phyloP scores from a whole-genome alignment of 208 protist genomes.

The Naegleria lovaniensis region DNA sequence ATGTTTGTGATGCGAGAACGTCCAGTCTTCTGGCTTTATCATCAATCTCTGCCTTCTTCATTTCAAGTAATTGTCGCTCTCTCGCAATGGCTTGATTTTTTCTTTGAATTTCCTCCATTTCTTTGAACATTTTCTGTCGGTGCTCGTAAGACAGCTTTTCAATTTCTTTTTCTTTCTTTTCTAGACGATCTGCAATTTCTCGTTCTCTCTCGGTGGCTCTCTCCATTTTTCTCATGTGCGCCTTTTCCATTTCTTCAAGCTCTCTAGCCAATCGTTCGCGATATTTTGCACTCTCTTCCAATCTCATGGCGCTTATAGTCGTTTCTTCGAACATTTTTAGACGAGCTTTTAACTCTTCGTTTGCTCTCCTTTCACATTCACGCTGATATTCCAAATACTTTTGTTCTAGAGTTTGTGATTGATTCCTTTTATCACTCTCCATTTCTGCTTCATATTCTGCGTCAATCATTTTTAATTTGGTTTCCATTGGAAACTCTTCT shows the following conservation, averaged over 20 bases:
- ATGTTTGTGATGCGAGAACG: background rate
- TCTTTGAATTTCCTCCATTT: background rate
- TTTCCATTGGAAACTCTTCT: background rate
- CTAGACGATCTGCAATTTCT: background rate
- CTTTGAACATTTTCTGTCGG: conserved; percentile 12
- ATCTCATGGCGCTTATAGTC: background rate
- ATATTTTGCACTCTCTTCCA: conserved; percentile 14
- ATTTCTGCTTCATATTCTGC: background rate
- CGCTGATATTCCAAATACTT: background rate
- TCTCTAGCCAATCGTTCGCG: background rate
- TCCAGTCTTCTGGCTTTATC: background rate
- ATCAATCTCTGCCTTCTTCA: background rate
- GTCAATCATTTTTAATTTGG: background rate
- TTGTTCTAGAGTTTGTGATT: background rate
- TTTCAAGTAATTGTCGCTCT: background rate
- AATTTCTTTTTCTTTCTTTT: conserved; percentile 9
- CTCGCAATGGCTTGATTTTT: background rate
- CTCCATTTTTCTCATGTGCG: background rate
- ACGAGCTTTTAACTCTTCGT: background rate
- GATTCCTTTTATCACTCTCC: background rate
- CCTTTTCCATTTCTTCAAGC: conserved; percentile 3
- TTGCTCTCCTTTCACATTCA: conserved; percentile 2
- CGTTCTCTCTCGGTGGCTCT: background rate
- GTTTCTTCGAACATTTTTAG: conserved; percentile 26
- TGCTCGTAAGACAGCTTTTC: background rate